Base-by-base conservation (phyloP, 768 basidiomycete genomes). In the Butyriboletus loyo region DNA sequence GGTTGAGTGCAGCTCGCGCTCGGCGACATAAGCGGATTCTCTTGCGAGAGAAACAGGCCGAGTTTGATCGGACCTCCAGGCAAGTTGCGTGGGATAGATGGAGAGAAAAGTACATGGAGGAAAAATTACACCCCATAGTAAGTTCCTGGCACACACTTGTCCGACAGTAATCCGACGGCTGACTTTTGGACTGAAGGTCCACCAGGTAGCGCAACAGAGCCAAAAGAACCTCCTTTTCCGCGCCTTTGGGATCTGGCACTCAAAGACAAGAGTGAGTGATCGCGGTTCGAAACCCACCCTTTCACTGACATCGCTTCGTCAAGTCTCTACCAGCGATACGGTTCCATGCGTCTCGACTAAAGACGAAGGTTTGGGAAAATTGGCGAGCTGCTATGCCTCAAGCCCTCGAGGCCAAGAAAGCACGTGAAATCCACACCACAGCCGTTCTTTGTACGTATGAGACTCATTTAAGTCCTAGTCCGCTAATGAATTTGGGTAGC, bases 241-340 rank as follows among this genome's bases (percentile, higher is more conserved):
- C n/a, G 79, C 83, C 2, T 92, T 91, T 61, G 77, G 75, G 8
- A 75, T 82, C 40, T 93, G 91, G 91, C 79, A 84, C 62, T 78
- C 83, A 13, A 87, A 80, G 66, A 89, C 90, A 30, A 81, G 78
- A 65, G 90, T 89, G 63, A 60, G 72, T 67, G 48, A 27, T 46
- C 14, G 27, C 24, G 5, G 30, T 36, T 40, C 7, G 31, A 48
- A 28, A 49, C 24, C 11, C n/a, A 36, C 37, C 24, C 38, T 38
- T 34, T 44, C 41, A 47, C 49, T 65, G 32, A 63, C 43, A 44
- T 38, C 4, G 27, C 35, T 56, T 32, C n/a, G 19, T 47, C 31
- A 56, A 92, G 88, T 83, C 86, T 15, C 72, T 90, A 10, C 89
- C 90, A 22, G 92, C 91, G 9, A 82, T 94, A 52, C 82, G 82